phyloP scores from a whole-genome alignment of 306 rosid genomes.

The Casuarina equisetifolia region DNA sequence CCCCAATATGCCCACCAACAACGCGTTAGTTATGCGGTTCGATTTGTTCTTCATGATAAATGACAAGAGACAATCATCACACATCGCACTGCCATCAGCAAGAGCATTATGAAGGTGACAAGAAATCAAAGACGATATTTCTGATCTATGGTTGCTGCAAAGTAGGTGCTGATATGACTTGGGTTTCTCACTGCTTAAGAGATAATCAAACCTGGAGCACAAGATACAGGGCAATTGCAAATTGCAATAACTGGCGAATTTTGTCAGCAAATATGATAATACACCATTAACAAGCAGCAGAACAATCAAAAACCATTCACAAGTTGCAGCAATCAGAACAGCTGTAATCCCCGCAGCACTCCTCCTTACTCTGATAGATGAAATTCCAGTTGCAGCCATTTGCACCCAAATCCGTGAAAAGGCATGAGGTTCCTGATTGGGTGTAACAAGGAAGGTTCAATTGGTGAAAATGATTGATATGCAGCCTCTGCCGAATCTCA shows the following conservation, averaged over 20 bases:
- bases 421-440: slow-evolving; percentile 25
- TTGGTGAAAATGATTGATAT: slow-evolving; percentile 22
- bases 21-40: slow-evolving; percentile 38
- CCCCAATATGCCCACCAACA: slow-evolving; percentile 55
- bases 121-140: slow-evolving; percentile 57
- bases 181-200: slow-evolving; percentile 40
- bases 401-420: slow-evolving; percentile 32
- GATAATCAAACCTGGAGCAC: slow-evolving; percentile 79
- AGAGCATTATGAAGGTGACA: slow-evolving; percentile 54
- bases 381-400: slow-evolving; percentile 51
- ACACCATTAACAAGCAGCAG: slow-evolving; percentile 60
- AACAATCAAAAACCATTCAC: slow-evolving; percentile 87
- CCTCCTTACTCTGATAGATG: slow-evolving; percentile 49
- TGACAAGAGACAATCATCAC: slow-evolving; percentile 65
- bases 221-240: slow-evolving; percentile 74
- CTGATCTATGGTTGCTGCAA: slow-evolving; percentile 63
- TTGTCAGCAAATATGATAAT: slow-evolving; percentile 59
- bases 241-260: slow-evolving; percentile 66
- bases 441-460: slow-evolving; percentile 18
- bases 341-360: slow-evolving; percentile 37
- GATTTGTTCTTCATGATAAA: slow-evolving; percentile 31
- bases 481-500: slow-evolving; percentile 35
- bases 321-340: slow-evolving; percentile 64
- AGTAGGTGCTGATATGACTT: slow-evolving; percentile 48
- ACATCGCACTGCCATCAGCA: slow-evolving; percentile 57